These are phyloP conservation scores for Quercus wislizeni DNA, from an alignment of 306 rosid genomes.

Conservation along the genomic window DNA sequence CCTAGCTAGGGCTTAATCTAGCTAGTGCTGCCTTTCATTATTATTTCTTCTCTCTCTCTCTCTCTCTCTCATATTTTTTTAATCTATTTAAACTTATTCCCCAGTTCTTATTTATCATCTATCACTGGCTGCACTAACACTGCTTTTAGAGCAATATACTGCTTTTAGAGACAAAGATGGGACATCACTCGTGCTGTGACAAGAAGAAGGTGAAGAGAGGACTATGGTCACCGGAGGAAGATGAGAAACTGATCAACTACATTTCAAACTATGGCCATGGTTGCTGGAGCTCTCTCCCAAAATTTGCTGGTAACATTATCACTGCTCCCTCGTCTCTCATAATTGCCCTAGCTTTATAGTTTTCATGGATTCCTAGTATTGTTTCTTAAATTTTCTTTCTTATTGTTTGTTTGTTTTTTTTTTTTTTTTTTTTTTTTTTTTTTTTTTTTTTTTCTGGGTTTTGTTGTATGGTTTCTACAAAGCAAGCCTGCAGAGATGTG, in stretches of 20 bases:
- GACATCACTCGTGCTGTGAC: constrained; percentile 91
- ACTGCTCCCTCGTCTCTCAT: background rate
- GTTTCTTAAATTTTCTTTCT: background rate
- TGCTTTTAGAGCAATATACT: background rate
- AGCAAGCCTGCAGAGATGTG: constrained; percentile 81
- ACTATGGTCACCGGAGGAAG: constrained; percentile 94
- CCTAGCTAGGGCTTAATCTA: too few species aligned
- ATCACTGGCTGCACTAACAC: too few species aligned
- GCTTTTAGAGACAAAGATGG: constrained; percentile 34
- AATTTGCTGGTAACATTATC: constrained; percentile 56
- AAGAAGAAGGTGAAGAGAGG: constrained; percentile 98
- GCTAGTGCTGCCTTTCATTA: too few species aligned
- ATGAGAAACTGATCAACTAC: constrained; percentile 85
- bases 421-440: too few species aligned
- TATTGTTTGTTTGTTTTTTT: background rate
- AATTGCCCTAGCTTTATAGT: background rate
- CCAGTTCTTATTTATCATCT: too few species aligned
- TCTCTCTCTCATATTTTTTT: too few species aligned
- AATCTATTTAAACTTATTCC: too few species aligned
- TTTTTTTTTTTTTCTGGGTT: background rate
- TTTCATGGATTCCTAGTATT: background rate
- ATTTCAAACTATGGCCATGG: constrained; percentile 90
- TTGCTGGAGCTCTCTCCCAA: constrained; percentile 95
- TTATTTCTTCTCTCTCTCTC: too few species aligned
- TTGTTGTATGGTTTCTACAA: background rate